Evolutionary conservation across 805 yeast species (phyloP), one percentile per base, ranked within the genome.

Genomic region (Cyberlindnera lachancei): DNA sequence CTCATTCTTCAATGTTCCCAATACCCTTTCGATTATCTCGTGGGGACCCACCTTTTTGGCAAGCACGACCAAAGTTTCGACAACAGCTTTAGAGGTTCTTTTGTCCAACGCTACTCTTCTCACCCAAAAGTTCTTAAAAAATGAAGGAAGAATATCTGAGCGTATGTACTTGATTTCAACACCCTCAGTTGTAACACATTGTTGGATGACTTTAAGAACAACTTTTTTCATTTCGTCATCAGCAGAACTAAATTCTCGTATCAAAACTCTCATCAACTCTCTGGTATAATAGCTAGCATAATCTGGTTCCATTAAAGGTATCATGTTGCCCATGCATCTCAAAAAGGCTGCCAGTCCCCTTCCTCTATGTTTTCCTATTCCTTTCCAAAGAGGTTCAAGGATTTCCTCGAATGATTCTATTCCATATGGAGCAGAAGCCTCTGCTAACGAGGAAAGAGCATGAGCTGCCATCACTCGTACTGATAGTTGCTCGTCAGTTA

Each of bases 271-370:
- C 66, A 87, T 70, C 3, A 87, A 68, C 50, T 85, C 94, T 29
- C 68, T 68, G 0, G 96, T 74, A 44, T 85, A 87, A 52, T 75
- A 82, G 33, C 75, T 73, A 2, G 87, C 78, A 51, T 82, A 79
- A 40, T 86, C 95, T 13, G 76, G 75, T 36, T 76, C 81, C 95
- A 90, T 86, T 31, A 90, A 59, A 1, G 96, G 95, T 5, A 88
- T 75, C 5, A 88, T 64, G 18, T 74, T 71, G 0, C 94, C 95
- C 16, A 88, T 63, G 31, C 94, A 82, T 48, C 73, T 75, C 40
- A 90, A 51, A 48, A 81, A 85, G 3, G 85, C 75, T 0, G 95
- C 81, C 31, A 87, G 63, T 0, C 77, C 67, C 45, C 75, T 73
- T 5, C 96, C 96, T 40, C 95, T 64, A 41, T 83, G 92, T 24